Evolutionary conservation across 192 early-diverging fungal genomes (phyloP).

Genomic region (Rhizophagus clarus): DNA sequence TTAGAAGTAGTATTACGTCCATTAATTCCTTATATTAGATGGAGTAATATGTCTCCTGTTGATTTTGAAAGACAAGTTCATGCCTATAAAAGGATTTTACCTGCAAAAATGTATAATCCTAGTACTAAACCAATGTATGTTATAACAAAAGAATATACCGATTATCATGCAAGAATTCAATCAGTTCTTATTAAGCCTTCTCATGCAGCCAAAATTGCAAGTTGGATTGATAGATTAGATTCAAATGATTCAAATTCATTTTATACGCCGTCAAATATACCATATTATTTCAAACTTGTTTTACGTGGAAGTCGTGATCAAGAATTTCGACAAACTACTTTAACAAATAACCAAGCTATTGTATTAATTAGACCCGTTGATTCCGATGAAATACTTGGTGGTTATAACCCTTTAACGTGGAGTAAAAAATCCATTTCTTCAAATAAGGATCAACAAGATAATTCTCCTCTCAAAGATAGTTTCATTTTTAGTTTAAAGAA

Average conservation of each 20-base stretch:
- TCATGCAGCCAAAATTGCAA: conserved; percentile 17
- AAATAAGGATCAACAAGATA: conserved; percentile 15
- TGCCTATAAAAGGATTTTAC: conserved; percentile 3
- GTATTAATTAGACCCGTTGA: conserved; percentile 18
- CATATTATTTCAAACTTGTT: conserved; percentile 16
- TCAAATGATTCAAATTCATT: not conserved
- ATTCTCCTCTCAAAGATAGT: conserved; percentile 15
- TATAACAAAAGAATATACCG: not conserved
- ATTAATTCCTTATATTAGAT: conserved; percentile 17
- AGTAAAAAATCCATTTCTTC: conserved; percentile 14
- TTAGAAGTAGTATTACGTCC: conserved; percentile 6
- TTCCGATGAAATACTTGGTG: conserved; percentile 12
- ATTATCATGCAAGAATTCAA: not conserved
- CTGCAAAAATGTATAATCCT: not conserved
- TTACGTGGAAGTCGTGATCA: conserved; percentile 15
- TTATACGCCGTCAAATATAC: not conserved
- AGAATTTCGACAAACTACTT: conserved; percentile 2
- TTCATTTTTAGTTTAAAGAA: conserved; percentile 12
- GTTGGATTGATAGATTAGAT: conserved; percentile 31
- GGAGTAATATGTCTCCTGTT: not conserved
- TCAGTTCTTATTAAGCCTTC: conserved; percentile 1
- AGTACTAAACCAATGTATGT: not conserved
- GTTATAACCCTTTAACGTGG: conserved; percentile 28
- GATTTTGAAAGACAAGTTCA: conserved; percentile 17
- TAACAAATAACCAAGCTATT: not conserved